Evolutionary conservation across 1,139 yeast genomes (phyloP).

Genomic region (Geotrichum citri-aurantii): DNA sequence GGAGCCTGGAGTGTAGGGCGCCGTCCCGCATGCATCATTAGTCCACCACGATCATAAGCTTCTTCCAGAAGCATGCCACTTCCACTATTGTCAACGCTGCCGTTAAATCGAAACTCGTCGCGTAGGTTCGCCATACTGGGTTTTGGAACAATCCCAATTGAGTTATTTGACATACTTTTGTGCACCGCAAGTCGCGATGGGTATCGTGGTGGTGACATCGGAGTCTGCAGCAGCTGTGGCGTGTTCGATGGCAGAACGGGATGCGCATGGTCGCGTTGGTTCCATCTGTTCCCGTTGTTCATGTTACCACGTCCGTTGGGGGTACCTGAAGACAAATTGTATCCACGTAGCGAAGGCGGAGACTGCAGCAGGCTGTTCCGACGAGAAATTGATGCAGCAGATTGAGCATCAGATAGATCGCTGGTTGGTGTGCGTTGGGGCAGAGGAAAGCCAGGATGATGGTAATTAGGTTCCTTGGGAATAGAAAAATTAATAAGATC

Average conservation of each 20-base stretch:
- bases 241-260: not conserved
- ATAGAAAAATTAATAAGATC: conserved; percentile 12
- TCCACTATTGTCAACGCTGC: not conserved
- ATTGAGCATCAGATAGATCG: not conserved
- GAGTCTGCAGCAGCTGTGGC: not conserved
- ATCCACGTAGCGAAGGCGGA: not conserved
- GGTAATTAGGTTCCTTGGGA: not conserved
- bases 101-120: not conserved
- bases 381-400: not conserved
- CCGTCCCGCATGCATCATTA: not conserved
- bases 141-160: not conserved
- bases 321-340: not conserved
- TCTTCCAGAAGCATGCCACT: not conserved
- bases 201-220: not conserved
- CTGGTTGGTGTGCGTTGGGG: not conserved
- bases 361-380: conserved; percentile 8
- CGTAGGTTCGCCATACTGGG: not conserved
- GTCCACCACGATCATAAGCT: not conserved
- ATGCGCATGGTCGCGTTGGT: not conserved
- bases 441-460: not conserved
- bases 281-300: not conserved
- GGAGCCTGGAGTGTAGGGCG: not conserved
- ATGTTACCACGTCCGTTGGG: not conserved
- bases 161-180: not conserved
- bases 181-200: not conserved